phyloP scores from a whole-genome alignment of 208 protist genomes.

The Wallacemonas sp. region DNA sequence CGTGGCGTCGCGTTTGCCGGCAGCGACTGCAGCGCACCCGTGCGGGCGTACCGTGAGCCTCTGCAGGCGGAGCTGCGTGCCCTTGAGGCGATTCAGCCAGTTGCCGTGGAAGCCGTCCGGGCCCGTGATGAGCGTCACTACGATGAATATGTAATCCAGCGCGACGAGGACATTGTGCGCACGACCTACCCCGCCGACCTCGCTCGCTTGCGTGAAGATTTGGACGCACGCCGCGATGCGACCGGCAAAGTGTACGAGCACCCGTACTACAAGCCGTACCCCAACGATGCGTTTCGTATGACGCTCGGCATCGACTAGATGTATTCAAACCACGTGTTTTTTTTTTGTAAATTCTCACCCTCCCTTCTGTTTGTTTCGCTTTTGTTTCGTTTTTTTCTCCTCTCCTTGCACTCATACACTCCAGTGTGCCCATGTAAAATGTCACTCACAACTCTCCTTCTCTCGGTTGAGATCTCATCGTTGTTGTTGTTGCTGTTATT shows the following conservation, averaged over 20 bases:
- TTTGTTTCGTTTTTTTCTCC: slow-evolving; percentile 6
- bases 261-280: slow-evolving; percentile 37
- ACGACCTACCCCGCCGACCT: slow-evolving; percentile 28
- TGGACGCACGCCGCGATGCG: slow-evolving; percentile 20
- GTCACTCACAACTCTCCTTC: too few relatives aligned
- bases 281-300: slow-evolving; percentile 22
- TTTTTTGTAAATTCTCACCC: neutral
- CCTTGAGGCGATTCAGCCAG: slow-evolving; percentile 21
- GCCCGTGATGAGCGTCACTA: slow-evolving; percentile 6
- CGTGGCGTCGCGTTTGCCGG: slow-evolving; percentile 1
- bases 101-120: slow-evolving; percentile 4
- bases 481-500: too few relatives aligned
- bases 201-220: slow-evolving; percentile 31
- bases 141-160: slow-evolving; percentile 35
- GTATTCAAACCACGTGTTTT: neutral
- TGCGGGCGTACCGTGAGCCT: slow-evolving; percentile 11
- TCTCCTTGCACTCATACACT: neutral
- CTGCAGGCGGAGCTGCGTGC: slow-evolving; percentile 20
- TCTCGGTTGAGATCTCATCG: too few relatives aligned
- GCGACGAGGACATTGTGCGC: slow-evolving; percentile 45
- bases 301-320: slow-evolving; percentile 37
- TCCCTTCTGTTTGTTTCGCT: neutral
- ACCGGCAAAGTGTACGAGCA: slow-evolving; percentile 37
- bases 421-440: too few relatives aligned
- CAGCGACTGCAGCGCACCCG: slow-evolving; percentile 10